Conservation (phyloP, 139 green algal species). For the Chlorella vulgaris region DNA sequence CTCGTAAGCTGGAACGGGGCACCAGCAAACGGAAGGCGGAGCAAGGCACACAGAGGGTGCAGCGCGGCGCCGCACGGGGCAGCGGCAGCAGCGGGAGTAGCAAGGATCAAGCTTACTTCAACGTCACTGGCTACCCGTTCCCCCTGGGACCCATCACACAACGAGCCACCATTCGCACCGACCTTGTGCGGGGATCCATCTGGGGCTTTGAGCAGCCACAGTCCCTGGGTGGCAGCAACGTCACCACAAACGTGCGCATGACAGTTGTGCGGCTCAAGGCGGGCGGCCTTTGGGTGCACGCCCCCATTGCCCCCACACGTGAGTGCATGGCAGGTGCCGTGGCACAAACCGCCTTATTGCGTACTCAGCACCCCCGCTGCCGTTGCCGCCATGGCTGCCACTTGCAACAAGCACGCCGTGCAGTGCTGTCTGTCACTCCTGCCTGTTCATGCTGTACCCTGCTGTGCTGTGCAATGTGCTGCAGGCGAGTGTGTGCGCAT, state of each 20-base stretch:
- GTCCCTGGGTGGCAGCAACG: slow-evolving; percentile 67
- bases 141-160: slow-evolving; percentile 77
- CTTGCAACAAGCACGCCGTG: not conserved
- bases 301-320: slow-evolving; percentile 84
- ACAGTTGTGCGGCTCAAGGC: slow-evolving; percentile 81
- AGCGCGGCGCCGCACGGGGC: not conserved
- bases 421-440: not conserved
- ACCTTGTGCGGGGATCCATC: slow-evolving; percentile 70
- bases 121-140: slow-evolving; percentile 90
- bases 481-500: slow-evolving; percentile 62
- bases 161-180: slow-evolving; percentile 46
- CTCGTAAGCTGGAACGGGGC: too few species aligned
- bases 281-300: slow-evolving; percentile 86
- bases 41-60: not conserved
- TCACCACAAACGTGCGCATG: slow-evolving; percentile 88
- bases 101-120: slow-evolving; percentile 41
- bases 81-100: not conserved
- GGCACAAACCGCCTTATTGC: not conserved
- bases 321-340: slow-evolving; percentile 36
- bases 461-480: not conserved
- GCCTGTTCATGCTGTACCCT: not conserved
- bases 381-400: not conserved
- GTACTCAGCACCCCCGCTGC: not conserved
- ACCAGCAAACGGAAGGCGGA: not conserved
- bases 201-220: slow-evolving; percentile 93